These are phyloP conservation scores for Litsea cubeba DNA, from an alignment of 164 flowering plant species.

Conservation along the genomic window DNA sequence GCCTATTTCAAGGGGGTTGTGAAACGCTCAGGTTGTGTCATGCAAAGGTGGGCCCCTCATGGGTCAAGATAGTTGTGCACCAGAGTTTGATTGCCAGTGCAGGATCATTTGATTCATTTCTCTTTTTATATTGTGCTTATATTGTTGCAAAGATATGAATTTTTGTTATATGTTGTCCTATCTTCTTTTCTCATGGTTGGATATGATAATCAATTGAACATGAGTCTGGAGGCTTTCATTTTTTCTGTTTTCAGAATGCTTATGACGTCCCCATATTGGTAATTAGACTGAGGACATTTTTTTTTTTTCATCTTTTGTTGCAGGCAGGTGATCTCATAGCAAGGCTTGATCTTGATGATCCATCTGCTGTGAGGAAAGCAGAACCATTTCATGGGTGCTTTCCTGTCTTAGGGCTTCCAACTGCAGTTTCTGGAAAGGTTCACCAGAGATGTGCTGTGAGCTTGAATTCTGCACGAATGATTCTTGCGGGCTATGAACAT, in stretches of 20 bases:
- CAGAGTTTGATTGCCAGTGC: not conserved
- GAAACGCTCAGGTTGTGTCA: too few species aligned
- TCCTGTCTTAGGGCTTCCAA: constrained; percentile 86
- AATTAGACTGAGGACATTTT: not conserved
- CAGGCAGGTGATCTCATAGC: constrained; percentile 98
- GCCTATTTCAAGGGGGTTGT: too few species aligned
- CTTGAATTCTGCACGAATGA: constrained; percentile 86
- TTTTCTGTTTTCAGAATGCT: too few species aligned
- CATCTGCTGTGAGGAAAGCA: constrained; percentile 98
- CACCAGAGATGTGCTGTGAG: constrained; percentile 98
- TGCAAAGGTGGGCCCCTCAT: too few species aligned
- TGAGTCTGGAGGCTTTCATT: not conserved
- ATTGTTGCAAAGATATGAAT: not conserved
- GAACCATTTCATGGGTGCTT: constrained; percentile 94
- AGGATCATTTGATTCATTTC: not conserved
- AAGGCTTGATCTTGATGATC: constrained; percentile 93
- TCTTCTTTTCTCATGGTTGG: not conserved
- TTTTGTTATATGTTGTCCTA: not conserved
- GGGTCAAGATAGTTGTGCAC: too few species aligned
- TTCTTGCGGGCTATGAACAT: constrained; percentile 96
- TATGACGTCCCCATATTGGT: not conserved
- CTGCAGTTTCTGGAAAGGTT: constrained; percentile 93
- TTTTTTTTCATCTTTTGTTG: not conserved
- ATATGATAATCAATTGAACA: not conserved
- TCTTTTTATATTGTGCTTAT: not conserved